A percentile compares a stretch with the other conserved stretches of the same genome.
These are phyloP conservation scores for Citrus unshiu DNA, from an alignment of 345 rosid species.

Conservation along the genomic window DNA sequence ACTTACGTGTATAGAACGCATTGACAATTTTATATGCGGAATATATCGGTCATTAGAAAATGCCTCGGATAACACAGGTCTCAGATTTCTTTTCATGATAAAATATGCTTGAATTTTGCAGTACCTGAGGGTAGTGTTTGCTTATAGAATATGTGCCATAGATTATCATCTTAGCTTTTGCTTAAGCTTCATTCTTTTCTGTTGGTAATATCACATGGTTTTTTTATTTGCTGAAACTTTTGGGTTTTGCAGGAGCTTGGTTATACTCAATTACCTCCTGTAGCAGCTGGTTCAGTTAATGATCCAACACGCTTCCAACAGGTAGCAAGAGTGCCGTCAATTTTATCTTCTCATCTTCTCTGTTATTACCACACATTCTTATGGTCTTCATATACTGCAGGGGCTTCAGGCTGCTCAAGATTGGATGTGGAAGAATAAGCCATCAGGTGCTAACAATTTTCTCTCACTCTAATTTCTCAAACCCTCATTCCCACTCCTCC, in stretches of 20 bases:
- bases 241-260: slow-evolving; percentile 49
- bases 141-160: neutral
- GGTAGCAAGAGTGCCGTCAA: slow-evolving; percentile 29
- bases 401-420: slow-evolving; percentile 58
- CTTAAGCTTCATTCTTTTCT: neutral
- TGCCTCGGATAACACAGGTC: neutral
- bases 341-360: neutral
- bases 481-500: neutral
- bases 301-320: slow-evolving; percentile 60
- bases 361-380: neutral
- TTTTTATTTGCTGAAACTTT: slow-evolving; percentile 8
- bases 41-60: neutral
- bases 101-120: neutral
- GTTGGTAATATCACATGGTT: neutral
- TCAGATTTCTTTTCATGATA: neutral
- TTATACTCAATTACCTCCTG: slow-evolving; percentile 53
- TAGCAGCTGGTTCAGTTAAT: slow-evolving; percentile 39
- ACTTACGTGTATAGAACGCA: neutral
- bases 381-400: slow-evolving; percentile 28
- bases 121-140: neutral
- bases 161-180: neutral
- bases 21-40: neutral
- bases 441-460: slow-evolving; percentile 48
- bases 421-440: slow-evolving; percentile 73
- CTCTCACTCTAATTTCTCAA: slow-evolving; percentile 8